Conservation (phyloP, 257 asterid species). For the Lithospermum erythrorhizon region DNA sequence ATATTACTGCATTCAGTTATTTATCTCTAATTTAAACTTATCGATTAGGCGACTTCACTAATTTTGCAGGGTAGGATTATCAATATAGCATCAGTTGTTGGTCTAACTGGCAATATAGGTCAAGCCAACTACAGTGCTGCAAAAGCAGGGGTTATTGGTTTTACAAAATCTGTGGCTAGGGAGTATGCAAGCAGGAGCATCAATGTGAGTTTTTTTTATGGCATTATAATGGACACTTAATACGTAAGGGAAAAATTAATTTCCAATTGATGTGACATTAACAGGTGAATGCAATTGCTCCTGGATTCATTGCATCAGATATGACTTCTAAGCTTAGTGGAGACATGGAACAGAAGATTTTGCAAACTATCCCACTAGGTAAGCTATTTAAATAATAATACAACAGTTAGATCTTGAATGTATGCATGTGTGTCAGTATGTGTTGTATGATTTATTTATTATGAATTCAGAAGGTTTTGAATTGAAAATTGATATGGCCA, state of each 20-base stretch:
- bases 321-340: slow-evolving; percentile 76
- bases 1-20: not conserved
- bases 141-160: slow-evolving; percentile 95
- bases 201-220: slow-evolving; percentile 34
- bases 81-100: slow-evolving; percentile 88
- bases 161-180: slow-evolving; percentile 87
- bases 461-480: no score
- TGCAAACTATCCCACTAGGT: slow-evolving; percentile 84
- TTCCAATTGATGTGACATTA: slow-evolving; percentile 7
- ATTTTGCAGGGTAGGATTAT: slow-evolving; percentile 79
- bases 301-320: slow-evolving; percentile 91
- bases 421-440: not conserved
- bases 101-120: slow-evolving; percentile 88
- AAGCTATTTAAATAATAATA: slow-evolving; percentile 12
- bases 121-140: slow-evolving; percentile 99
- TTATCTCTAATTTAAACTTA: not conserved
- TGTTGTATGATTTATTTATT: not conserved
- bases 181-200: slow-evolving; percentile 89
- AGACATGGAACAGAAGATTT: slow-evolving; percentile 69
- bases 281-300: slow-evolving; percentile 94
- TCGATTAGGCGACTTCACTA: not conserved
- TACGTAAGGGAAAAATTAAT: slow-evolving; percentile 4
- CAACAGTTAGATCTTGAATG: not conserved
- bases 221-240: slow-evolving; percentile 5
- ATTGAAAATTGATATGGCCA: no score